Base-by-base conservation (phyloP, 768 basidiomycete genomes). In the Cytidiella melzeri region DNA sequence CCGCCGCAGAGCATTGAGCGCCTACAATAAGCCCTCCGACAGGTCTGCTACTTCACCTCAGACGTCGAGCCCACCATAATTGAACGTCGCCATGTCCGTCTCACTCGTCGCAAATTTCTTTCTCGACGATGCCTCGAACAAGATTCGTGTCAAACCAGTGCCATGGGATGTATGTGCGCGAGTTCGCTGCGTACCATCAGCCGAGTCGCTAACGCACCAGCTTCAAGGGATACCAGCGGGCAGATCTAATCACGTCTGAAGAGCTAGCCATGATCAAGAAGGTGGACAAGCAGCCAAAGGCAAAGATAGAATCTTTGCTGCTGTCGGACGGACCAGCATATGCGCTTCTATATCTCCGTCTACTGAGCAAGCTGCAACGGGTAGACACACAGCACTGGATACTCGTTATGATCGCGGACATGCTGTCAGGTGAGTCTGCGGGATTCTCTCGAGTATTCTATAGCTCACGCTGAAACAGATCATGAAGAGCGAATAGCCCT, bases 151-250 rank as follows among this genome's bases (percentile, higher is more conserved):
- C 6, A 96, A 94, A 66, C 83, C 85, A 1, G 91, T 96, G 9
- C 93, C 93, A 55, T 98, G 95, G 95, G 93, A 96, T 84, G 95
- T 95, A 50, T 72, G 47, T 42, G 21, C 15, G 37, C 30, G 27
- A 27, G 23, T 24, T 10, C 27, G 30, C 34, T 43, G 28, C 24
- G 40, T 43, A 23, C 40, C 30, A 34, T 15, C 30, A 34, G 21
- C 50, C 52, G 54, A 49, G 48, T 34, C 30, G 37, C 37, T 20
- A 13, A 41, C 45, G 3, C 61, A 65, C 40, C 60, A 51, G 44
- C 26, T 43, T 30, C 57, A 57, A 97, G 93, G 92, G 88, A 52
- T 96, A 97, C 72, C 93, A 96, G 70, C 84, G 95, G 57, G 93
- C 92, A 40, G 91, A 84, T 40, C 80, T 93, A 38, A 80, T 98